Percentiles rank a stretch among this genome's conserved stretches.
Conservation (phyloP, 805 yeast genomes). For the Saturnispora sekii region DNA sequence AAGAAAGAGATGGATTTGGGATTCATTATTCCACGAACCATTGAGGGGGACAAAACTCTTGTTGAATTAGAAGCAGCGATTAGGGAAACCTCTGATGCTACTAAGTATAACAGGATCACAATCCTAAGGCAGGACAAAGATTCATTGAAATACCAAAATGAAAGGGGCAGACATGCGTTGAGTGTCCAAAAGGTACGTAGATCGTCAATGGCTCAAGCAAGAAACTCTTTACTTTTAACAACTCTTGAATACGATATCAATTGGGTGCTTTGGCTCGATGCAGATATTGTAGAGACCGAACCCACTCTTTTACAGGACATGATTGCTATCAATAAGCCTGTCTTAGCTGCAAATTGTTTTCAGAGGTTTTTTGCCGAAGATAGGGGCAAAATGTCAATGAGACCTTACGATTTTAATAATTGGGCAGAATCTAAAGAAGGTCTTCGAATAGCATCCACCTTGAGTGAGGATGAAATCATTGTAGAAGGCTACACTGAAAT, state of each 20-base stretch:
- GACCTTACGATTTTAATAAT: slow-evolving; percentile 94
- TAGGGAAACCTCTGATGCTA: slow-evolving; percentile 56
- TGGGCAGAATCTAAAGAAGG: slow-evolving; percentile 89
- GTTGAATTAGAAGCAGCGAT: slow-evolving; percentile 65
- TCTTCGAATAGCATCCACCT: slow-evolving; percentile 52
- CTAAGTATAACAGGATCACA: slow-evolving; percentile 73
- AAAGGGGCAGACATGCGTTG: slow-evolving; percentile 85
- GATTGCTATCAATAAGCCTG: slow-evolving; percentile 76
- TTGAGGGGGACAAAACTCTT: slow-evolving; percentile 75
- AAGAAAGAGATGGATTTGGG: slow-evolving; percentile 81
- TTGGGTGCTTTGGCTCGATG: slow-evolving; percentile 96
- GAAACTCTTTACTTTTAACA: slow-evolving; percentile 85
- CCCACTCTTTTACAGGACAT: slow-evolving; percentile 75
- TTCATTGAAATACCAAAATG: slow-evolving; percentile 62
- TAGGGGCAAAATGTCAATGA: slow-evolving; percentile 43
- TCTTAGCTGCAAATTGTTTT: slow-evolving; percentile 86
- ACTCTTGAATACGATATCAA: slow-evolving; percentile 82
- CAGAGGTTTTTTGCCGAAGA: slow-evolving; percentile 64
- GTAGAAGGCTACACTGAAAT: slow-evolving; percentile 92
- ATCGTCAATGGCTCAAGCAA: slow-evolving; percentile 83
- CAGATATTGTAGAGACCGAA: slow-evolving; percentile 89
- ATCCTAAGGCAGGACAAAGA: slow-evolving; percentile 86
- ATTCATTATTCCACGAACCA: slow-evolving; percentile 77
- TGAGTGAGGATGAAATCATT: slow-evolving; percentile 83
- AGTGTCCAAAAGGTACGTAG: slow-evolving; percentile 83